Evolutionary conservation across 2,329 filamentous ascomycete genomes (phyloP), one percentile per base, ranked within the genome.

Genomic region (Huntiella bhutanensis): DNA sequence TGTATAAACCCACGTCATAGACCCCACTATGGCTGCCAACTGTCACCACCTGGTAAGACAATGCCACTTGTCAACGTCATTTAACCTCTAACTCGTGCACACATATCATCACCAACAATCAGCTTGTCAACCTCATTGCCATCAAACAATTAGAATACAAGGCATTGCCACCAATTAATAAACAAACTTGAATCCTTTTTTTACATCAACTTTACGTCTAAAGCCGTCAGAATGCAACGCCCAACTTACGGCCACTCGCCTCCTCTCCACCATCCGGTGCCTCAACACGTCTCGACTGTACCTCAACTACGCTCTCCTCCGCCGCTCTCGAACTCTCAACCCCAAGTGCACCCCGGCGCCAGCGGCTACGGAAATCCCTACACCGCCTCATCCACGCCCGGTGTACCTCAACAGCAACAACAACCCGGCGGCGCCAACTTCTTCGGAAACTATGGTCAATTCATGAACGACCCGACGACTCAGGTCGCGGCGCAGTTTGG

Each of bases 271-370:
- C 91, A 96, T 61, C 91, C 91, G 49, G 86, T 96, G 49, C 91
- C 91, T 52, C 91, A 98, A 64, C 91, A 98, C 70, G 88, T 96
- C 57, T 96, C 91, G 59, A 93, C 87, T 49, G 91, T 98, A 43
- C 91, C 91, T 39, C 91, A 96, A 66, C 77, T 98, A 61, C 80
- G 92, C 62, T 96, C 91, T 49, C 91, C 91, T 51, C 88, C 83
- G 49, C 82, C 85, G 51, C 87, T 77, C 34, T 71, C 71, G 49
- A 78, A 77, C 53, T 77, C 78, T 48, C 80, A 82, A 57, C 72
- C 75, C 33, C 73, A 51, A 16, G 49, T 43, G 3, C 49, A 50
- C 16, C 49, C 51, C 33, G 46, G 45, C 28, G 37, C 45, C 77
- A 54, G 70, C 72, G 69, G 71, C 53, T 79, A 65, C 41, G 71